Percentiles rank a stretch among this genome's conserved stretches.
phyloP scores from a whole-genome alignment of 2,329 filamentous ascomycete genomes.

The Xylaria sp. region DNA sequence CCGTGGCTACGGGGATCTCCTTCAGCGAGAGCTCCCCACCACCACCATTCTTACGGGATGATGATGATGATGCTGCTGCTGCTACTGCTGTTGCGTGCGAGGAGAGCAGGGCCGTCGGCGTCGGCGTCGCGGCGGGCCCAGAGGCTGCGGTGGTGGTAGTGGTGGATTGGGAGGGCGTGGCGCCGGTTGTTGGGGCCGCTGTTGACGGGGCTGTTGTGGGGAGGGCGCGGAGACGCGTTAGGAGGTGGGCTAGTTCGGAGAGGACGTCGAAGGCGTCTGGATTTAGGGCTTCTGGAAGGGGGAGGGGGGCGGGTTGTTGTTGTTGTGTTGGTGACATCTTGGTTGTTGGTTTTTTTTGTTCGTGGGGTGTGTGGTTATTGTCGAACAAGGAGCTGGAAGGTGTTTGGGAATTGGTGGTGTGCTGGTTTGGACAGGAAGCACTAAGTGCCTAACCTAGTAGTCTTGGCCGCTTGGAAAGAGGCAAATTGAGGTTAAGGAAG shows the following conservation, averaged over 20 bases:
- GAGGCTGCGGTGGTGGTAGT: too few relatives aligned
- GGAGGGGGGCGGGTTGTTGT: constrained; percentile 56
- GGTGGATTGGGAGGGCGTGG: constrained; percentile 41
- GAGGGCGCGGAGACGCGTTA: constrained; percentile 74
- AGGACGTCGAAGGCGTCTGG: constrained; percentile 88
- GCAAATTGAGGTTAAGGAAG: background rate
- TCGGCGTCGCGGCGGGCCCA: constrained; percentile 47
- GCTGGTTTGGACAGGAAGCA: too few relatives aligned
- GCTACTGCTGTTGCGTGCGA: too few relatives aligned
- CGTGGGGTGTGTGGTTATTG: background rate
- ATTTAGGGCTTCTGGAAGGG: constrained; percentile 72
- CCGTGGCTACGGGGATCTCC: constrained; percentile 81
- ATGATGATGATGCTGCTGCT: too few relatives aligned
- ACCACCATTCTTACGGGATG: background rate
- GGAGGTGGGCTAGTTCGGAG: constrained; percentile 81
- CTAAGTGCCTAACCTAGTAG: too few relatives aligned
- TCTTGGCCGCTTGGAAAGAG: background rate
- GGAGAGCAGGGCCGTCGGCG: constrained; percentile 38
- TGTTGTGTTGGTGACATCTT: constrained; percentile 37
- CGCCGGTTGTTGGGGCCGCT: constrained; percentile 2
- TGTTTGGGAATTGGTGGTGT: background rate
- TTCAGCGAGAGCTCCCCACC: constrained; percentile 65
- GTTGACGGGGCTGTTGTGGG: constrained; percentile 28
- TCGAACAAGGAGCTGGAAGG: background rate
- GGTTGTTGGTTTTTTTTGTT: background rate